These are phyloP conservation scores for Aquilaria yunnanensis DNA, from an alignment of 345 rosid species.

Conservation along the genomic window DNA sequence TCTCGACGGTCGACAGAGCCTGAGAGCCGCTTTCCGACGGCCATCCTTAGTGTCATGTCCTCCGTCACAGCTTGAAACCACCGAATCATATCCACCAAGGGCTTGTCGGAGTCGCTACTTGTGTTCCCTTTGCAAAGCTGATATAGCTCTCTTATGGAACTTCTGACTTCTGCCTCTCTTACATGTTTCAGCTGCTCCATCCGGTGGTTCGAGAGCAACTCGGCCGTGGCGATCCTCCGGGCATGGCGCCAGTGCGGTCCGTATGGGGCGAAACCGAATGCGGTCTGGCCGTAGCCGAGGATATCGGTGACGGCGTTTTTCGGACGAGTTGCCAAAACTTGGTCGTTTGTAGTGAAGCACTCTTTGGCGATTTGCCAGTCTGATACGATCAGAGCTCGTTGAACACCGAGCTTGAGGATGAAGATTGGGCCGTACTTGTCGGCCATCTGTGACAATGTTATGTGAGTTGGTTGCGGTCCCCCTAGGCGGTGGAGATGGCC, in stretches of 20 bases:
- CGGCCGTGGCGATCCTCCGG: background rate
- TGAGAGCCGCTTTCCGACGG: conserved; percentile 2
- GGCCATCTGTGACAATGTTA: too few species aligned
- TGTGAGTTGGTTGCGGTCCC: too few species aligned
- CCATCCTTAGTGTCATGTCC: background rate
- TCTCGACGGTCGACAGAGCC: background rate
- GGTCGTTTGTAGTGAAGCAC: conserved; percentile 27
- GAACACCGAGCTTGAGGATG: too few species aligned
- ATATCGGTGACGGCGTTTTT: background rate
- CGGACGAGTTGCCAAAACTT: conserved; percentile 18
- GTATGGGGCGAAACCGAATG: conserved; percentile 6
- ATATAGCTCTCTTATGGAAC: background rate
- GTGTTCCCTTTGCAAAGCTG: background rate
- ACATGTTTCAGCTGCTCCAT: background rate
- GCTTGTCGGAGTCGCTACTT: background rate
- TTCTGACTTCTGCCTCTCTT: background rate
- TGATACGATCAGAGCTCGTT: too few species aligned
- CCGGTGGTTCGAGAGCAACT: conserved; percentile 2
- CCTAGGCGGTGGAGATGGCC: too few species aligned
- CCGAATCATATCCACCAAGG: background rate
- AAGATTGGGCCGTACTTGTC: too few species aligned
- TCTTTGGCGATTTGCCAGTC: conserved; percentile 8
- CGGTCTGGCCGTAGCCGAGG: background rate
- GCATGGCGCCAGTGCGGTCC: conserved; percentile 3
- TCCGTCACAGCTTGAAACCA: background rate